Evolutionary conservation across 139 green algal species (phyloP).

Genomic region (Chlorella vulgaris): DNA sequence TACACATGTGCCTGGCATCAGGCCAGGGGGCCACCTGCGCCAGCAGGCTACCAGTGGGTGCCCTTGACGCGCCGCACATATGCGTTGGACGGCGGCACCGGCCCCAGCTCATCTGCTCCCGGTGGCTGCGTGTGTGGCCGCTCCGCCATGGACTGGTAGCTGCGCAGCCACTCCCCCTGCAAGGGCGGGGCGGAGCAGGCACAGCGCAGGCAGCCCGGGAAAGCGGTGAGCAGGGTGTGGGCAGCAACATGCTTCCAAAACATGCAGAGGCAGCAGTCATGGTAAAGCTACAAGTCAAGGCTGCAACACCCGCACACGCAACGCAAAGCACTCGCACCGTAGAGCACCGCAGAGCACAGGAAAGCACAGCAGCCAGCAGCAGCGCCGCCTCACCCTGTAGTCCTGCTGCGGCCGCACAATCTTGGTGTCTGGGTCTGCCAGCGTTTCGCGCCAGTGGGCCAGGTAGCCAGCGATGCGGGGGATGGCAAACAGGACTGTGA

Average conservation of each 20-base stretch:
- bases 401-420: slow-evolving; percentile 98
- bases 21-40: too few species aligned
- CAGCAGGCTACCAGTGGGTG: slow-evolving; percentile 66
- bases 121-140: slow-evolving; percentile 23
- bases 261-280: too few species aligned
- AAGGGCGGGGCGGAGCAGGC: background rate
- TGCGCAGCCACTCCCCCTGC: slow-evolving; percentile 89
- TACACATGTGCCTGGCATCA: background rate
- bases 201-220: background rate
- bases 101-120: slow-evolving; percentile 55
- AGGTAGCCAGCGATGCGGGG: slow-evolving; percentile 93
- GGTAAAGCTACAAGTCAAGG: too few species aligned
- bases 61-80: slow-evolving; percentile 84
- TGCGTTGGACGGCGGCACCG: slow-evolving; percentile 83
- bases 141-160: slow-evolving; percentile 68
- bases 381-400: slow-evolving; percentile 77
- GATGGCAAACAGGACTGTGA: slow-evolving; percentile 99
- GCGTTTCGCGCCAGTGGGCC: slow-evolving; percentile 95
- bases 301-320: too few species aligned
- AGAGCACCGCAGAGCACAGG: too few species aligned
- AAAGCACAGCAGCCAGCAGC: too few species aligned
- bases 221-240: too few species aligned
- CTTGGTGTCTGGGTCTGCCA: slow-evolving; percentile 95
- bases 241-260: too few species aligned
- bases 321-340: too few species aligned